Percentiles rank a stretch among this genome's conserved stretches.
These are phyloP conservation scores for Colletotrichum lindemuthianum DNA, from an alignment of 2,329 filamentous ascomycete species.

Conservation along the genomic window DNA sequence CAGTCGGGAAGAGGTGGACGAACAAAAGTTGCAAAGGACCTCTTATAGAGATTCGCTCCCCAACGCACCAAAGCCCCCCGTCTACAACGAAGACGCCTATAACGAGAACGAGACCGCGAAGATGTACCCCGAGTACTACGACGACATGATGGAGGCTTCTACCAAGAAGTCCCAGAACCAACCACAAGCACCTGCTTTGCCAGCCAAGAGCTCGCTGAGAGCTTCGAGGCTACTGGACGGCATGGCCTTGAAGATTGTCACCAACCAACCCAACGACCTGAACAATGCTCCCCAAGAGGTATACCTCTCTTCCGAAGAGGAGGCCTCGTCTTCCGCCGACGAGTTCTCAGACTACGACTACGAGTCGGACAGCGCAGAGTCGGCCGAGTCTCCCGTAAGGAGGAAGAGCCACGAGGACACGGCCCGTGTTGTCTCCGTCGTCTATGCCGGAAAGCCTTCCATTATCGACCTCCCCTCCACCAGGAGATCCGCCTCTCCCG, in stretches of 20 bases:
- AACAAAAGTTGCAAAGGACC: constrained; percentile 26
- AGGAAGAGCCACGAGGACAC: constrained; percentile 63
- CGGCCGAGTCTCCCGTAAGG: constrained; percentile 41
- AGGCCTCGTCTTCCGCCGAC: constrained; percentile 70
- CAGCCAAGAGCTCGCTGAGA: constrained; percentile 60
- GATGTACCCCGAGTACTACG: constrained; percentile 38
- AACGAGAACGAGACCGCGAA: constrained; percentile 37
- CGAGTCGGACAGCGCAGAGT: constrained; percentile 49
- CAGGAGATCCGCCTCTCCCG: constrained; percentile 56
- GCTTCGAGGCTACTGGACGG: constrained; percentile 56
- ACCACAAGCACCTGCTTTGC: constrained; percentile 55
- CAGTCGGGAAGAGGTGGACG: constrained; percentile 18
- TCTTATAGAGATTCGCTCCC: constrained; percentile 38
- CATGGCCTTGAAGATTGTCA: constrained; percentile 45
- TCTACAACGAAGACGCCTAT: constrained; percentile 33
- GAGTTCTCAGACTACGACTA: constrained; percentile 66
- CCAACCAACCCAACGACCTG: constrained; percentile 42
- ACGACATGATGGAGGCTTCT: constrained; percentile 35
- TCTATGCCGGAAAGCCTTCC: constrained; percentile 68
- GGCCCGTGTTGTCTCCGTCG: constrained; percentile 67
- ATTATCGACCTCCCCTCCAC: constrained; percentile 59
- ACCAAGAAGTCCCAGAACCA: constrained; percentile 35
- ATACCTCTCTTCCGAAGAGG: constrained; percentile 74
- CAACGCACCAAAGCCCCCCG: constrained; percentile 31
- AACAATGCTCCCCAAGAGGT: constrained; percentile 63